Conservation (phyloP, 306 rosid species). For the Vigna mungo region DNA sequence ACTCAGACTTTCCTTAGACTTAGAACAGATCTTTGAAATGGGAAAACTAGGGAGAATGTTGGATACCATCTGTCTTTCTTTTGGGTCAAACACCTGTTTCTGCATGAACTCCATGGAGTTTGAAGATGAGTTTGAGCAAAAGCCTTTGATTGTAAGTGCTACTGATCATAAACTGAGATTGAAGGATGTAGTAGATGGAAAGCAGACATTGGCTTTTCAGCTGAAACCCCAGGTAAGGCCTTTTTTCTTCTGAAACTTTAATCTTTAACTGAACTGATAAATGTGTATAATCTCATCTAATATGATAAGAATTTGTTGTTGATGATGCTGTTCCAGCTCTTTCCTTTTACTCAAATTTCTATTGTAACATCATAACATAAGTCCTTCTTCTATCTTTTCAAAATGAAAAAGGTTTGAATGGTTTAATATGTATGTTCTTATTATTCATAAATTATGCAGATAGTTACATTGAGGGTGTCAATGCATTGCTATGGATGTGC, state of each 20-base stretch:
- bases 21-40: constrained; percentile 51
- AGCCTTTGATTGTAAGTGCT: constrained; percentile 56
- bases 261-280: background rate
- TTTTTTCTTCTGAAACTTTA: background rate
- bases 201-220: constrained; percentile 89
- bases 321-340: background rate
- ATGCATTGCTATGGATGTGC: constrained; percentile 98
- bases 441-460: constrained; percentile 52
- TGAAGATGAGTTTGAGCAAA: constrained; percentile 69
- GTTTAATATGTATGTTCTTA: constrained; percentile 13
- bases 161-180: constrained; percentile 58
- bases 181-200: constrained; percentile 80
- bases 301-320: background rate
- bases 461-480: constrained; percentile 82
- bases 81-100: constrained; percentile 70
- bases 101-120: constrained; percentile 64
- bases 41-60: constrained; percentile 75
- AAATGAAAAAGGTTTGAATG: background rate
- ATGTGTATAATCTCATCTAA: background rate
- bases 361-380: background rate
- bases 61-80: constrained; percentile 63
- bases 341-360: background rate
- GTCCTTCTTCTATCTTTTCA: constrained; percentile 11
- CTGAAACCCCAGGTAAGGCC: constrained; percentile 78
- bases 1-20: background rate